Base-by-base conservation (phyloP, 352 stramenopile genomes). In the Globisporangium ultimum region DNA sequence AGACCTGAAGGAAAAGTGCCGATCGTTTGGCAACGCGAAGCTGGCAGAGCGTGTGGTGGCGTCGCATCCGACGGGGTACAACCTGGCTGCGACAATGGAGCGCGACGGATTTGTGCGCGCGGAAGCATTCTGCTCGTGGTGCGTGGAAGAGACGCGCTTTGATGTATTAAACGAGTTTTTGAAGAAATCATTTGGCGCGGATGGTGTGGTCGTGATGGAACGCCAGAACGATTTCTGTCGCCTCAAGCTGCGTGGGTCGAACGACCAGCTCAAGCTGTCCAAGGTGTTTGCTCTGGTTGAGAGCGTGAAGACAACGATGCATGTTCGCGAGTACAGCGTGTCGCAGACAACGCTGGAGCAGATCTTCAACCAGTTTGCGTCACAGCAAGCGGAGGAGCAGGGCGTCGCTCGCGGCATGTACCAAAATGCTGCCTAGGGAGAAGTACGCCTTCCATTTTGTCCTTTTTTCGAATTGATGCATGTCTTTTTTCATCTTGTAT, bases 291-390 rank as follows among this genome's bases (percentile, higher is more conserved):
- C 71, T 2, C 58, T 90, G 17, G 66, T 96, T 9, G 87, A 96
- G 70, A 58, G 61, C 0, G 59, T 68, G 17, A 86, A 88, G 55
- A 48, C 64, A 9, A 61, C 77, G 51, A 63, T 93, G 56, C 32
- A 72, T 47, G 91, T 97, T 52, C 70, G 78, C 14, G 87, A 96
- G 54, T 97, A 97, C 71, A 87, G 78, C 42, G 72, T 97, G n/a
- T 91, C 71, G 24, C 88, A 97, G 61, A 96, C 87, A 8, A 91
- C 87, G 18, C 55, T 97, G 45, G 88, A 97, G 74, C 88, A 97
- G 66, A 91, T 97, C 21, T 97, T 97, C 70, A 95, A 96, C 63
- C 71, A 65, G 14, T 97, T 96, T 57, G 89, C 89, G 5, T 74
- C 70, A 3, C 70, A 94, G 43, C 87, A 97, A 60, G 40, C 58